These are phyloP conservation scores for Russula sp. DNA, from an alignment of 768 basidiomycete genomes.

Conservation along the genomic window DNA sequence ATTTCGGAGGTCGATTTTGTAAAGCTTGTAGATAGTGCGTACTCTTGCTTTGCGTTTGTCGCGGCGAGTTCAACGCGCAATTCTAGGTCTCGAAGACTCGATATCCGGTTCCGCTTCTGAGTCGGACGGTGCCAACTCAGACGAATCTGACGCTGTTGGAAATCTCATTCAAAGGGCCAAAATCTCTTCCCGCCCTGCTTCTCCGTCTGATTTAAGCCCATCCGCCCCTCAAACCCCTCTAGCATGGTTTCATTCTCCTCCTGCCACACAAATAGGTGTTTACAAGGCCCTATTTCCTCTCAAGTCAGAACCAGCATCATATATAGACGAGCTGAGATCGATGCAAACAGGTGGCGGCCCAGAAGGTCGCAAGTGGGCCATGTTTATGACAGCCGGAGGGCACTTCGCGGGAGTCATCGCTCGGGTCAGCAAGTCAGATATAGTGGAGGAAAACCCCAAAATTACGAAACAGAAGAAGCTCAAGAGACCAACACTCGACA, in stretches of 20 bases:
- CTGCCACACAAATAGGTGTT: slow-evolving; percentile 83
- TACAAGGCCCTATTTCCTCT: slow-evolving; percentile 72
- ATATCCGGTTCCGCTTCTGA: slow-evolving; percentile 89
- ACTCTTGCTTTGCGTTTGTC: neutral
- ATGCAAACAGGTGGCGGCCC: slow-evolving; percentile 50
- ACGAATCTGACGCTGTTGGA: slow-evolving; percentile 61
- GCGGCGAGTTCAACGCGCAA: neutral
- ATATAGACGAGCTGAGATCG: slow-evolving; percentile 55
- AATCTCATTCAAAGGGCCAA: slow-evolving; percentile 60
- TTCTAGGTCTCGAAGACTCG: slow-evolving; percentile 71
- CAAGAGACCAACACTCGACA: slow-evolving; percentile 66
- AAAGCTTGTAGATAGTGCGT: slow-evolving; percentile 74
- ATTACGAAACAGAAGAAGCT: slow-evolving; percentile 35
- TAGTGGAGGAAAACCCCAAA: slow-evolving; percentile 35
- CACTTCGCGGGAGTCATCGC: slow-evolving; percentile 95
- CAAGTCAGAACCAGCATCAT: slow-evolving; percentile 35
- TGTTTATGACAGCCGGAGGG: slow-evolving; percentile 97
- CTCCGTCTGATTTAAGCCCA: slow-evolving; percentile 38
- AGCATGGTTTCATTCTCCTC: slow-evolving; percentile 86
- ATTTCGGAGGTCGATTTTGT: slow-evolving; percentile 69
- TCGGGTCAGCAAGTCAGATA: slow-evolving; percentile 51
- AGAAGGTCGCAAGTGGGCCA: slow-evolving; percentile 74
- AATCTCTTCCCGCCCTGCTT: slow-evolving; percentile 40
- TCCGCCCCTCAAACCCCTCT: slow-evolving; percentile 57
- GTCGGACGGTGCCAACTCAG: slow-evolving; percentile 45